Evolutionary conservation across 192 early-diverging fungal species (phyloP).

Genomic region (Kappamyces sp.): DNA sequence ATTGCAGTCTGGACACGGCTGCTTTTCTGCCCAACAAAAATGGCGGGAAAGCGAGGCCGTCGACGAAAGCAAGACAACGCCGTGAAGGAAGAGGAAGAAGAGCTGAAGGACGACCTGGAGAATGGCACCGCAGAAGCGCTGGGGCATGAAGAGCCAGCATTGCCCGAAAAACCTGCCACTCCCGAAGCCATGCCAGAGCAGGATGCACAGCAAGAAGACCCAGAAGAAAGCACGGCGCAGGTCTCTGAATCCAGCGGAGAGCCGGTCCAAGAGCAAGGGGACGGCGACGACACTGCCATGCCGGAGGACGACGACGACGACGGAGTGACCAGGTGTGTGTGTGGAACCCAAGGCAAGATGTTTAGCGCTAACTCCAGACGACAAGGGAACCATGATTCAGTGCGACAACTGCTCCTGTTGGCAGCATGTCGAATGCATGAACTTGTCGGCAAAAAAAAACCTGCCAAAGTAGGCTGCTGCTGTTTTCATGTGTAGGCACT

Average conservation of each 20-base stretch:
- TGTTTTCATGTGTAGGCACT: constrained; percentile 81
- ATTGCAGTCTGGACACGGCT: no score
- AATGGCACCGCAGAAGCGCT: no score
- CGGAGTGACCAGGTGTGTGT: constrained; percentile 43
- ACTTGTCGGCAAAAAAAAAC: constrained; percentile 66
- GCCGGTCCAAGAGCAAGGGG: constrained; percentile 2
- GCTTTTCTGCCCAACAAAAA: no score
- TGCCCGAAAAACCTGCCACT: not conserved
- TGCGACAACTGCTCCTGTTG: constrained; percentile 90
- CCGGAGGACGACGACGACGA: constrained; percentile 29
- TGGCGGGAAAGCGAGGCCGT: no score
- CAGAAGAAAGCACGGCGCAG: not conserved
- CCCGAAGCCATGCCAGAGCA: not conserved
- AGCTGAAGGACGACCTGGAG: no score
- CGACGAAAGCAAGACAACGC: no score
- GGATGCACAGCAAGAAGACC: not conserved
- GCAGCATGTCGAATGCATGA: constrained; percentile 93
- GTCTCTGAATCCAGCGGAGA: constrained; percentile 8
- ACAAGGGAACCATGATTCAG: constrained; percentile 60
- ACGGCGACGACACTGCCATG: not conserved
- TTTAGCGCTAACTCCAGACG: constrained; percentile 18
- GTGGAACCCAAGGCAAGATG: constrained; percentile 50
- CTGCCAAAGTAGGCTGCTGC: no score
- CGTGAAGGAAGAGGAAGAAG: no score
- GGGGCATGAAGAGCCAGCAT: not conserved